Percentiles rank a stretch among this genome's conserved stretches.
phyloP scores from a whole-genome alignment of 2,329 filamentous ascomycete species.

The Peltaster fructicola region DNA sequence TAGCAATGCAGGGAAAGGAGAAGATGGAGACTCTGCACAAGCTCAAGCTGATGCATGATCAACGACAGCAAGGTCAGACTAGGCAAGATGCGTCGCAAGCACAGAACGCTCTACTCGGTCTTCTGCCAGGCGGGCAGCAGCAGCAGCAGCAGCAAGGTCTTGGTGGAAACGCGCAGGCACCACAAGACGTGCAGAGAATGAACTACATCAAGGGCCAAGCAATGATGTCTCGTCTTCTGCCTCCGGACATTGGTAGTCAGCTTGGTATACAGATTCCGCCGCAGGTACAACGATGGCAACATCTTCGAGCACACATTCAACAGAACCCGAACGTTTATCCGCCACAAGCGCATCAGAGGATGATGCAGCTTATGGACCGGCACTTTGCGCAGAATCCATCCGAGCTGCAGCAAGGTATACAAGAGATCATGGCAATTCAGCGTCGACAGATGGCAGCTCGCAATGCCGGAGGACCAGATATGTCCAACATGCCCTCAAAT shows the following conservation, averaged over 20 bases:
- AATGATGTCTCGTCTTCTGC: constrained; percentile 10
- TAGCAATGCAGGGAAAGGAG: too few species aligned
- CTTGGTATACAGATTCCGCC: constrained; percentile 24
- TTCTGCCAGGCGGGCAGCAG: too few species aligned
- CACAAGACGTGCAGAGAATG: too few species aligned
- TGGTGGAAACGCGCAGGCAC: too few species aligned
- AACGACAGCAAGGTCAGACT: constrained; percentile 1
- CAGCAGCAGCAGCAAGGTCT: constrained; percentile 5
- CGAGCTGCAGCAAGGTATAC: constrained; percentile 8
- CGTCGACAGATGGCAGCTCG: constrained; percentile 3
- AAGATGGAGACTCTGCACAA: too few species aligned
- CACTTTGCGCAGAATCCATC: constrained; percentile 12
- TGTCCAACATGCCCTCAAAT: neutral
- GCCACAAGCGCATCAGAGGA: constrained; percentile 22
- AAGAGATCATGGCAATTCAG: constrained; percentile 12
- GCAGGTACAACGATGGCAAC: constrained; percentile 36
- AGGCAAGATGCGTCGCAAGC: too few species aligned
- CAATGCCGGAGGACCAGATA: neutral
- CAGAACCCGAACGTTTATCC: constrained; percentile 28
- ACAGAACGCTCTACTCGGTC: too few species aligned
- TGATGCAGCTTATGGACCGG: constrained; percentile 15
- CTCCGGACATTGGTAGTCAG: constrained; percentile 6
- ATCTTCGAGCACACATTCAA: constrained; percentile 36
- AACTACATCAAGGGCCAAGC: constrained; percentile 8
- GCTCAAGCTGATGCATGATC: too few species aligned